Evolutionary conservation across 2,329 filamentous ascomycete genomes (phyloP).

Genomic region (Rhinocladiella mackenziei): DNA sequence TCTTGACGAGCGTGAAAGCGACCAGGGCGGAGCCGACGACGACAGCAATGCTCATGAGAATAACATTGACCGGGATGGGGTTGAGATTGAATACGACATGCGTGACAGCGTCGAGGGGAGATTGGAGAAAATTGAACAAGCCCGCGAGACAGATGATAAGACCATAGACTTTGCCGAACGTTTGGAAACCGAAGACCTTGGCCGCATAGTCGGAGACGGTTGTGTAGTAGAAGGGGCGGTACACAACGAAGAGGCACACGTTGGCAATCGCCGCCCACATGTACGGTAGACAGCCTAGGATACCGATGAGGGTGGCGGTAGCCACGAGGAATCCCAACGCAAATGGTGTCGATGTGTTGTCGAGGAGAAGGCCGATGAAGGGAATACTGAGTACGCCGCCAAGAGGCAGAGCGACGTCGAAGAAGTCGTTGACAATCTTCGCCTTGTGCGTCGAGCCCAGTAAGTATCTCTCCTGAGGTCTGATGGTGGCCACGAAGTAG

Average conservation of each 20-base stretch:
- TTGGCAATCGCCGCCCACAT: slow-evolving; percentile 68
- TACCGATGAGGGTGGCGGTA: slow-evolving; percentile 68
- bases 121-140: slow-evolving; percentile 78
- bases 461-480: slow-evolving; percentile 74
- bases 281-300: slow-evolving; percentile 69
- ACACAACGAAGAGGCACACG: slow-evolving; percentile 61
- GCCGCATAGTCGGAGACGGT: slow-evolving; percentile 67
- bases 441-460: slow-evolving; percentile 61
- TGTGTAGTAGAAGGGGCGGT: slow-evolving; percentile 30
- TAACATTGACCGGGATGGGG: slow-evolving; percentile 71
- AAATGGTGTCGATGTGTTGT: slow-evolving; percentile 67
- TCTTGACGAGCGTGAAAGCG: slow-evolving; percentile 52
- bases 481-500: slow-evolving; percentile 85
- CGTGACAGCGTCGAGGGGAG: slow-evolving; percentile 72
- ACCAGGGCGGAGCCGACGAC: slow-evolving; percentile 64
- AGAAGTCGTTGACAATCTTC: slow-evolving; percentile 71
- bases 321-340: slow-evolving; percentile 68
- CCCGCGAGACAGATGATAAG: slow-evolving; percentile 83
- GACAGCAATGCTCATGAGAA: slow-evolving; percentile 60
- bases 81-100: slow-evolving; percentile 67
- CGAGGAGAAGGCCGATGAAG: slow-evolving; percentile 76
- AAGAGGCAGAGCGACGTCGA: slow-evolving; percentile 78
- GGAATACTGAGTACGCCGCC: slow-evolving; percentile 82
- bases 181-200: slow-evolving; percentile 88
- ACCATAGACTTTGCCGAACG: slow-evolving; percentile 92